Percentiles rank a stretch among this genome's conserved stretches.
Evolutionary conservation across 176 grass and related monocot genomes (phyloP).

Genomic region (Leersia perrieri): DNA sequence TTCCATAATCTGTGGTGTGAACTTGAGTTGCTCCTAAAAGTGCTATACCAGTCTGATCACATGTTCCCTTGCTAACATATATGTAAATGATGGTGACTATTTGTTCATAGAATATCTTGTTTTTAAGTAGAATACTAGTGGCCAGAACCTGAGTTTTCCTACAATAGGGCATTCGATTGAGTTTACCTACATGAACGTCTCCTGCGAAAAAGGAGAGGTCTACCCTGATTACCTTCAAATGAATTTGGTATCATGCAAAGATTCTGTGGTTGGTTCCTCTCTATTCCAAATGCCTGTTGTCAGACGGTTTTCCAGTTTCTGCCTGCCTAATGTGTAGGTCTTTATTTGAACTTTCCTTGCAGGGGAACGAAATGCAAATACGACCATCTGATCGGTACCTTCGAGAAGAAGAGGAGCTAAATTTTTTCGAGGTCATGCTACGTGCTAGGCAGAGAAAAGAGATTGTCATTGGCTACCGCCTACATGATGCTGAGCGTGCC

Average conservation of each 20-base stretch:
- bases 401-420: slow-evolving; percentile 64
- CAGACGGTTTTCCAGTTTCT: background rate
- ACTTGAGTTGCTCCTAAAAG: background rate
- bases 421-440: slow-evolving; percentile 67
- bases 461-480: slow-evolving; percentile 69
- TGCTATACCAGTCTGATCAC: background rate
- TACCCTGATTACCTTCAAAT: background rate
- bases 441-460: slow-evolving; percentile 75
- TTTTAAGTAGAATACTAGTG: background rate
- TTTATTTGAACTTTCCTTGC: slow-evolving; percentile 19
- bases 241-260: background rate
- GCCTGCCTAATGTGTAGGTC: background rate
- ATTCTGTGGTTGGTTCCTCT: background rate
- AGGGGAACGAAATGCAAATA: slow-evolving; percentile 83
- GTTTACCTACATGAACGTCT: background rate
- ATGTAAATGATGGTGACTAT: background rate
- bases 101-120: background rate
- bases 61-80: background rate
- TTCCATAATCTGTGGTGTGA: background rate
- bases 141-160: background rate
- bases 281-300: background rate
- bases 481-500: slow-evolving; percentile 48
- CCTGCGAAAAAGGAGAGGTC: background rate
- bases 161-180: slow-evolving; percentile 5
- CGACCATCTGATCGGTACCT: slow-evolving; percentile 50